A percentile compares a stretch with the other conserved stretches of the same genome.
phyloP scores from a whole-genome alignment of 805 yeast genomes.

The Ogataea methylovora region DNA sequence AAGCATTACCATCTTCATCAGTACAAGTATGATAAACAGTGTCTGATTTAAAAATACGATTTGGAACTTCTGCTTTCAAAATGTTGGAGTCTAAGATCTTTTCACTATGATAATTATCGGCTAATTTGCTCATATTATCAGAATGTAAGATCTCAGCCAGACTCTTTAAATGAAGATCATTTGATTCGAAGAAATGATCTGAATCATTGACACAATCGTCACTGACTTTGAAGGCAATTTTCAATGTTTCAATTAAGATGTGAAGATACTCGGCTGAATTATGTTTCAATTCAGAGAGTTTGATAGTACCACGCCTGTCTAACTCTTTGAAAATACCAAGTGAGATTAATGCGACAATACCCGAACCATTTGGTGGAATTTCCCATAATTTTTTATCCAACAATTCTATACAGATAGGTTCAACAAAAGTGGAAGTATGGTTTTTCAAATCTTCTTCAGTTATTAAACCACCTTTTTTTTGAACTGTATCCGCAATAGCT shows the following conservation, averaged over 20 bases:
- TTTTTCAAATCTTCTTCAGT: conserved; percentile 44
- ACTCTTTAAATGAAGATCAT: conserved; percentile 8
- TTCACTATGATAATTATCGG: conserved; percentile 33
- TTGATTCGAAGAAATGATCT: conserved; percentile 23
- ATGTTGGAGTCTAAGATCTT: conserved; percentile 33
- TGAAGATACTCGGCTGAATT: conserved; percentile 70
- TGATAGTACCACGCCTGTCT: conserved; percentile 33
- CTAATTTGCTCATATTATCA: conserved; percentile 43
- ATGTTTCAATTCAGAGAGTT: conserved; percentile 40
- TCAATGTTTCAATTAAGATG: conserved; percentile 60
- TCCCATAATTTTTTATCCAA: conserved; percentile 62
- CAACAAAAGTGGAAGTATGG: conserved; percentile 57
- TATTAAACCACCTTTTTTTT: conserved; percentile 48
- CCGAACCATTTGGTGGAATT: conserved; percentile 82
- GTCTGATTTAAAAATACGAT: conserved; percentile 54
- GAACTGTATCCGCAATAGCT: conserved; percentile 48
- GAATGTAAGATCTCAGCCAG: conserved; percentile 37
- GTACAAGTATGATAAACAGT: conserved; percentile 63
- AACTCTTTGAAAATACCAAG: conserved; percentile 58
- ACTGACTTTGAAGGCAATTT: conserved; percentile 66
- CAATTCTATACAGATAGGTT: conserved; percentile 51
- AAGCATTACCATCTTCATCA: conserved; percentile 68
- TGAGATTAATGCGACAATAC: conserved; percentile 66
- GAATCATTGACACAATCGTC: conserved; percentile 69
- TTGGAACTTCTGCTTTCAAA: conserved; percentile 47